Evolutionary conservation across 768 basidiomycete species (phyloP), one percentile per base, ranked within the genome.

Genomic region (Hygrocybe punicea): DNA sequence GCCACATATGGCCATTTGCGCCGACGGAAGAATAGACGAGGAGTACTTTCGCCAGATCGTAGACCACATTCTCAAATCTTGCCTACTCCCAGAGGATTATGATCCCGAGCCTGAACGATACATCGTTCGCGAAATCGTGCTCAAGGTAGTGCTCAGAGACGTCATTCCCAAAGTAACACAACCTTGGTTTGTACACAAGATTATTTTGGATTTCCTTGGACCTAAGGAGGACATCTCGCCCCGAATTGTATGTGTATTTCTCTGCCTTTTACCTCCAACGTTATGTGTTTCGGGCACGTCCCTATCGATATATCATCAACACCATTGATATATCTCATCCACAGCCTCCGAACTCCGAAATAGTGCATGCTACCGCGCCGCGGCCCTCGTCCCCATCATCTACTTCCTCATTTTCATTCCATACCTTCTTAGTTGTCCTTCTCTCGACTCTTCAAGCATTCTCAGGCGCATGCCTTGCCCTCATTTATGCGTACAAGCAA

Each of bases 151-250:
- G 6, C 73, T 93, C 59, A 80, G 81, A 48, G 84, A 86, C 60
- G 71, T 88, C 23, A 65, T 88, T 23, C 85, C 86, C 29, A 85
- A 82, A 62, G 68, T 96, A 51, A 81, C 84, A 6, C 88, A 97
- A 67, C 89, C 91, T 0, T 98, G 95, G 93, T 98, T 97, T 69
- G 81, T 96, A 46, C 85, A 93, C 57, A 84, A 78, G 64, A 65
- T 80, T 3, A 75, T 89, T 10, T 75, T 95, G 35, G 84, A 85
- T 63, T 69, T 87, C 3, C 72, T 96, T 10, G 87, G 84, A 6
- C 74, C 78, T 23, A 66, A 68, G 36, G 68, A 72, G 2, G 71
- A 69, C 23, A 53, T 61, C 5, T 60, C 59, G 42, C 68, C 67
- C 34, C 19, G 51, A 11, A 64, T 71, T 60, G 77, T 76, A 56